Evolutionary conservation across 768 basidiomycete genomes (phyloP).

Genomic region (Chlorophyllum brunneum): DNA sequence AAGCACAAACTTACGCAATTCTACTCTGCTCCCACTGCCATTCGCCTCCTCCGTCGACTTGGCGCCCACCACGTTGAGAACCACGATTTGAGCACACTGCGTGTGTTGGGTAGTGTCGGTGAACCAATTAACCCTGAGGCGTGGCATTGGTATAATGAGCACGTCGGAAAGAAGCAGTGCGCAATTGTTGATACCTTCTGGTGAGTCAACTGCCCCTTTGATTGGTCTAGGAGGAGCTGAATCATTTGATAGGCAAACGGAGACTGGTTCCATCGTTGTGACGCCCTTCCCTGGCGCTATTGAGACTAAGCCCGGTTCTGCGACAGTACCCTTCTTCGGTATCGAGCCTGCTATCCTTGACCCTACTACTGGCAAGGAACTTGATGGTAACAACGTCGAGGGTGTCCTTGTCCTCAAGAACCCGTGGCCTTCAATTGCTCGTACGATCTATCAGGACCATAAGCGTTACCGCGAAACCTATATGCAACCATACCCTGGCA

Average conservation of each 20-base stretch:
- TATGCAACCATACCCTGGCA: conserved; percentile 78
- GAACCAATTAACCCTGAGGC: conserved; percentile 99
- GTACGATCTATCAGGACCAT: conserved; percentile 91
- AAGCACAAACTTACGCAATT: conserved; percentile 94
- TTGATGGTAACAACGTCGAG: conserved; percentile 81
- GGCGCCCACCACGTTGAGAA: conserved; percentile 83
- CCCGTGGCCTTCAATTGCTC: conserved; percentile 95
- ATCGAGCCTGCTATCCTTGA: conserved; percentile 88
- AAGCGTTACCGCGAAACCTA: conserved; percentile 63
- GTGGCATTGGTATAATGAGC: conserved; percentile 98
- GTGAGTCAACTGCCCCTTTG: conserved; percentile 28
- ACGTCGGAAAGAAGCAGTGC: conserved; percentile 83
- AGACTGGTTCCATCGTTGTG: conserved; percentile 94
- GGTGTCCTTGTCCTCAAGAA: conserved; percentile 83
- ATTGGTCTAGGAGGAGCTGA: conserved; percentile 13
- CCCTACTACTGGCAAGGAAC: conserved; percentile 69
- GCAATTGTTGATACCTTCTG: conserved; percentile 95
- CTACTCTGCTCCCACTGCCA: conserved; percentile 93
- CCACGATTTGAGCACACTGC: conserved; percentile 76
- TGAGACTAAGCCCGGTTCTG: conserved; percentile 92
- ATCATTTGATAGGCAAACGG: conserved; percentile 71
- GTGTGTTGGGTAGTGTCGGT: conserved; percentile 90
- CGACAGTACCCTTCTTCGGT: conserved; percentile 98
- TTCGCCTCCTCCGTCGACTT: conserved; percentile 77
- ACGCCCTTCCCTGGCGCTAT: conserved; percentile 96